Conservation (phyloP, 2,329 filamentous ascomycete genomes). For the Xylariaceae sp. region DNA sequence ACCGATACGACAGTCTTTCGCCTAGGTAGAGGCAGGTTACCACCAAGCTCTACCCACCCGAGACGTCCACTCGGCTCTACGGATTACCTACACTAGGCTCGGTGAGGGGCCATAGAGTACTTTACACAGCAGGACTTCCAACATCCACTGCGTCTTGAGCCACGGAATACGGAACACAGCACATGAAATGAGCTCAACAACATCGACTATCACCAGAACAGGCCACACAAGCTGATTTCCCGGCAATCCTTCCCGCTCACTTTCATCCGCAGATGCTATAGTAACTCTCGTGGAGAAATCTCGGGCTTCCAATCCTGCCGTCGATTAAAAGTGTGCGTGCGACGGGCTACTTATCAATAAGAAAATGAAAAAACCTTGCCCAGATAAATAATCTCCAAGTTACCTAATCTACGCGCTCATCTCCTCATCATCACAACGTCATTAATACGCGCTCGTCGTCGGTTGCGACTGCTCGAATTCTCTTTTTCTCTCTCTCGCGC, state of each 20-base stretch:
- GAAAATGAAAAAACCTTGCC: not conserved
- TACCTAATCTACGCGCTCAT: not conserved
- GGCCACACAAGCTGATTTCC: constrained; percentile 4
- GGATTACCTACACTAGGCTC: not conserved
- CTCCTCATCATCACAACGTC: not conserved
- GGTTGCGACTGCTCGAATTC: not conserved
- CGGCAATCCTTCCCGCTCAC: constrained; percentile 11
- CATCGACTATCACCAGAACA: constrained; percentile 11
- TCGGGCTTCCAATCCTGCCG: not conserved
- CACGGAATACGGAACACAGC: too few relatives aligned
- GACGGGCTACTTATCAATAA: not conserved
- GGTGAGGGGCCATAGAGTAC: not conserved
- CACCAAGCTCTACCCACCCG: not conserved
- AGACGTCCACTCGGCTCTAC: not conserved
- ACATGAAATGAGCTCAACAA: not conserved
- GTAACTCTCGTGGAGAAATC: not conserved
- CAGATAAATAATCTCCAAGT: not conserved
- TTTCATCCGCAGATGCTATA: not conserved
- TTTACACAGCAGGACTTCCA: constrained; percentile 6
- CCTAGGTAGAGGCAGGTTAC: not conserved
- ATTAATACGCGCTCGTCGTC: not conserved
- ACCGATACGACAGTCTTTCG: not conserved
- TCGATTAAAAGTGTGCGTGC: not conserved
- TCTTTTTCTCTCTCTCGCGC: not conserved
- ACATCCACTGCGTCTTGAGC: not conserved